Evolutionary conservation across 768 basidiomycete species (phyloP), one percentile per base, ranked within the genome.

Genomic region (Xanthoconium stramineum): DNA sequence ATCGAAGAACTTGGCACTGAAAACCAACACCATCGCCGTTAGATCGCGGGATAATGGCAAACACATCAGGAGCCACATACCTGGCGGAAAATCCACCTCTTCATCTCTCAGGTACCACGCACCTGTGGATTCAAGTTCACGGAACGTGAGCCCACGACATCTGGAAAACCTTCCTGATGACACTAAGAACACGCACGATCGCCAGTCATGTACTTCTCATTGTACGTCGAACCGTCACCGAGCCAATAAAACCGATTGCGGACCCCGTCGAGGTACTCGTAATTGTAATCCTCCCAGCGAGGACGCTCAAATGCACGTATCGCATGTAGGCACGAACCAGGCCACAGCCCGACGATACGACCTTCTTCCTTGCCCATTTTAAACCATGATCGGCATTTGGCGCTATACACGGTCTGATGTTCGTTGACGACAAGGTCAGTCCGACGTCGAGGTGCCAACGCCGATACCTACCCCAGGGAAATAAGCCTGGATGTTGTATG

Each of bases 221-320:
- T 75, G n/a, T 74, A 66, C 8, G 83, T 82, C 62, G 79, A 80
- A 15, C 85, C 84, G 53, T 84, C 78, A 3, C 86, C 85, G 8
- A 85, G 73, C 81, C 82, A 88, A 55, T 79, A 72, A 59, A 85
- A 75, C 11, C 80, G 67, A 59, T 85, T 84, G 50, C 68, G 70
- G 39, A 69, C 65, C 3, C 55, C 71, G 53, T 80, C 78, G 5
- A 79, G 61, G 6, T 53, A 68, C 61, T 84, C 78, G 55, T 82
- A 84, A 42, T 76, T 74, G 57, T 74, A 86, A 60, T 86, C 85
- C 56, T 87, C 85, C 83, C 84, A 86, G 6, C 85, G 78, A 6
- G 84, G 84, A 63, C 82, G 66, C 37, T 71, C 69, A 6, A 87
- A 66, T 2, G 79, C 76, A 29, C 73, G 75, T 6, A 74, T 68